Percentiles rank a stretch among this genome's conserved stretches.
Conservation (phyloP, 148 eudicot genomes). For the Heliosperma pusillum region DNA sequence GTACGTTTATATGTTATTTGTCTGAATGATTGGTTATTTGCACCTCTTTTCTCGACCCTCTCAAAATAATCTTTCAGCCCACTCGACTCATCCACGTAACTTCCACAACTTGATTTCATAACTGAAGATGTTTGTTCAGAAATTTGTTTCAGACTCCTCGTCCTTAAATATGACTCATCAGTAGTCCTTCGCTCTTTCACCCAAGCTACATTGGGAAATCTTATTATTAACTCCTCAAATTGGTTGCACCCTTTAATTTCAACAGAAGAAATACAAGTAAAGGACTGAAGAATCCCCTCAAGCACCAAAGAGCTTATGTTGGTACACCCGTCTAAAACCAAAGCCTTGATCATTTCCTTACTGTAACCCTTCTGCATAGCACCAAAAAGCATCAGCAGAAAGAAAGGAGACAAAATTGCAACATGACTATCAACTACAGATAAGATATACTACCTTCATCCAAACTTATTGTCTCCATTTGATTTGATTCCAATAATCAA, state of each 20-base stretch:
- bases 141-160: slow-evolving; percentile 47
- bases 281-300: slow-evolving; percentile 65
- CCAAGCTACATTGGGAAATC: slow-evolving; percentile 74
- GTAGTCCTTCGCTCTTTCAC: slow-evolving; percentile 34
- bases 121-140: slow-evolving; percentile 40
- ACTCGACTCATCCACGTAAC: slow-evolving; percentile 74
- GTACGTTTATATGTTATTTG: slow-evolving; percentile 84
- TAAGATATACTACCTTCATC: background rate
- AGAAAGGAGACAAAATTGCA: slow-evolving; percentile 10
- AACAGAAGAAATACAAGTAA: slow-evolving; percentile 54
- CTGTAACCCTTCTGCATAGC: slow-evolving; percentile 73
- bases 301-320: slow-evolving; percentile 56
- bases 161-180: slow-evolving; percentile 37
- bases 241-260: slow-evolving; percentile 94
- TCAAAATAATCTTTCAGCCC: slow-evolving; percentile 91
- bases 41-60: slow-evolving; percentile 79
- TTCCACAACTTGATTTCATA: slow-evolving; percentile 39
- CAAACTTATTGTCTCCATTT: background rate
- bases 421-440: slow-evolving; percentile 1
- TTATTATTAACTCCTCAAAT: slow-evolving; percentile 60
- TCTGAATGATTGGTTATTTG: slow-evolving; percentile 69
- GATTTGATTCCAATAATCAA: background rate
- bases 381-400: slow-evolving; percentile 3
- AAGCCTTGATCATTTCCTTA: slow-evolving; percentile 60
- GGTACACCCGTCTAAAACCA: slow-evolving; percentile 76